Conservation (phyloP, 305 asterid species). For the Fraxinus albicans region DNA sequence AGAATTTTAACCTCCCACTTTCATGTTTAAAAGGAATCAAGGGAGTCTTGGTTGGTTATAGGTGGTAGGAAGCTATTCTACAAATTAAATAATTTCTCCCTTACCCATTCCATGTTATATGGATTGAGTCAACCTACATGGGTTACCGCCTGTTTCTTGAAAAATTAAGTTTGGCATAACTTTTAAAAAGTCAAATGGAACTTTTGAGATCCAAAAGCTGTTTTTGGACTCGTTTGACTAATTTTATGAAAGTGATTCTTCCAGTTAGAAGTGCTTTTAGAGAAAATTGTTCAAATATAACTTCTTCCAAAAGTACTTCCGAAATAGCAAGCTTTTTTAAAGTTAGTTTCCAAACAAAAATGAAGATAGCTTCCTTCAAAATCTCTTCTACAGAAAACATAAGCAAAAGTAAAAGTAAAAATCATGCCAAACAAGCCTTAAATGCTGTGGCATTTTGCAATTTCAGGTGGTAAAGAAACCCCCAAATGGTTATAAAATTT, state of each 20-base stretch:
- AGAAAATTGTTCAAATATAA: no score
- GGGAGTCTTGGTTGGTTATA: not conserved
- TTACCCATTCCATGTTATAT: not conserved
- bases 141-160: not conserved
- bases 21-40: not conserved
- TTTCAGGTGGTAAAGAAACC: not conserved
- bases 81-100: not conserved
- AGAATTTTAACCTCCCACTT: not conserved
- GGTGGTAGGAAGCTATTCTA: not conserved
- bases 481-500: not conserved
- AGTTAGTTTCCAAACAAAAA: not conserved
- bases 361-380: no score
- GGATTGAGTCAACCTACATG: not conserved
- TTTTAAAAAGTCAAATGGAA: not conserved
- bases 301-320: not conserved
- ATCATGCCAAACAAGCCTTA: not conserved
- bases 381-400: not conserved
- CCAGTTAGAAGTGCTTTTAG: not conserved
- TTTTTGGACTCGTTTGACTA: not conserved
- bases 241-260: no score
- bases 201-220: not conserved
- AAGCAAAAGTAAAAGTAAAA: not conserved
- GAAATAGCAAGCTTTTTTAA: not conserved
- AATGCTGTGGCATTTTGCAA: not conserved
- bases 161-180: not conserved